Evolutionary conservation across 2,329 filamentous ascomycete species (phyloP).

Genomic region (Apiospora marii): DNA sequence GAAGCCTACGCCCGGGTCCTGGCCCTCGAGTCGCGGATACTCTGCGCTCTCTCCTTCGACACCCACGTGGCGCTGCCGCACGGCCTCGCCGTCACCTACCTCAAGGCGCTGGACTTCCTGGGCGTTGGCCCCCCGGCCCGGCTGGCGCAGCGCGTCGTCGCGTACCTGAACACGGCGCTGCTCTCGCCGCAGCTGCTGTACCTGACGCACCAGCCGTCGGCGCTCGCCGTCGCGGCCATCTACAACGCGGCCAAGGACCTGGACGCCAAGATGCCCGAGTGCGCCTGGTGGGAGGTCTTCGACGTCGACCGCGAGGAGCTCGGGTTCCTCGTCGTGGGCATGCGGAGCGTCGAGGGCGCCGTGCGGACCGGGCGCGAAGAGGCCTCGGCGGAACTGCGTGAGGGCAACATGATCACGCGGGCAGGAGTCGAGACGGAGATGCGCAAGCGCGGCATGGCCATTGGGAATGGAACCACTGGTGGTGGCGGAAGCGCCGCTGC

Average conservation of each 20-base stretch:
- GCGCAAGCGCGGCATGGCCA: slow-evolving; percentile 55
- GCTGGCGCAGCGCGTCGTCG: slow-evolving; percentile 71
- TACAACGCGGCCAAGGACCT: slow-evolving; percentile 87
- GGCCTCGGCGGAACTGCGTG: slow-evolving; percentile 53
- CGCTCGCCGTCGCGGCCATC: slow-evolving; percentile 85
- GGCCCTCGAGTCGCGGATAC: slow-evolving; percentile 77
- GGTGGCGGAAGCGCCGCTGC: neutral
- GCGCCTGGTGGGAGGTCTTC: slow-evolving; percentile 97
- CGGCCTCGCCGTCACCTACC: slow-evolving; percentile 86
- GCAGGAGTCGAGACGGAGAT: slow-evolving; percentile 67
- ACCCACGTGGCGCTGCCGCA: slow-evolving; percentile 88
- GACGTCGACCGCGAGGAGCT: slow-evolving; percentile 94
- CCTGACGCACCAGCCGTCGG: slow-evolving; percentile 88
- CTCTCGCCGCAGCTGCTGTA: slow-evolving; percentile 90
- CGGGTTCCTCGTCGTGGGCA: slow-evolving; percentile 87
- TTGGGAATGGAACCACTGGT: slow-evolving; percentile 35
- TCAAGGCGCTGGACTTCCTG: slow-evolving; percentile 84
- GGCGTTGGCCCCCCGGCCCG: slow-evolving; percentile 49
- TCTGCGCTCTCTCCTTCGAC: slow-evolving; percentile 81
- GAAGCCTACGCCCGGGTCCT: slow-evolving; percentile 70
- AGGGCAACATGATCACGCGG: slow-evolving; percentile 63
- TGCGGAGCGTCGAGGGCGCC: slow-evolving; percentile 81
- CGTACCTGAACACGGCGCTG: slow-evolving; percentile 85
- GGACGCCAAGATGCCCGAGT: slow-evolving; percentile 79
- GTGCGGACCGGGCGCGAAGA: slow-evolving; percentile 65